phyloP scores from a whole-genome alignment of 257 asterid genomes.

The Ajuga chamaepitys region DNA sequence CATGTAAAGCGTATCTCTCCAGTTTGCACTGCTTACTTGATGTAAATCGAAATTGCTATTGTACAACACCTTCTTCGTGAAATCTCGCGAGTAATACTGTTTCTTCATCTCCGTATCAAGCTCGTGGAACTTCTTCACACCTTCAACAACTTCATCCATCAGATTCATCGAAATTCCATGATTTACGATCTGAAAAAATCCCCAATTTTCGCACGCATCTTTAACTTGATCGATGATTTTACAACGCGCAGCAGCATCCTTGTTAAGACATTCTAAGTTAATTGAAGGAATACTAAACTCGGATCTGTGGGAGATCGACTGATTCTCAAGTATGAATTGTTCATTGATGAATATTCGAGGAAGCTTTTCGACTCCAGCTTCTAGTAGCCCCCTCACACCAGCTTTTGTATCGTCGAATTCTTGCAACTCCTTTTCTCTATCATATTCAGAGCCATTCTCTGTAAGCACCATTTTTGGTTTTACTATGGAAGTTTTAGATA shows the following conservation, averaged over 20 bases:
- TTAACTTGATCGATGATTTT: background rate
- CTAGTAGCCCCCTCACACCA: slow-evolving; percentile 21
- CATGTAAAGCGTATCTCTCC: slow-evolving; percentile 34
- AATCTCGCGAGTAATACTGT: slow-evolving; percentile 15
- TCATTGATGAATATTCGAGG: slow-evolving; percentile 19
- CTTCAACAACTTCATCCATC: slow-evolving; percentile 14
- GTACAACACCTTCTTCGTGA: slow-evolving; percentile 16
- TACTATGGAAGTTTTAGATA: no score
- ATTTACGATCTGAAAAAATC: slow-evolving; percentile 18
- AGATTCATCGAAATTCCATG: slow-evolving; percentile 16
- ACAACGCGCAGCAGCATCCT: background rate
- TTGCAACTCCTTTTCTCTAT: background rate
- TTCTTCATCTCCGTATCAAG: slow-evolving; percentile 28
- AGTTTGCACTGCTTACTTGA: slow-evolving; percentile 10
- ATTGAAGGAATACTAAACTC: slow-evolving; percentile 9
- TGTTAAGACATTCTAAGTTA: background rate
- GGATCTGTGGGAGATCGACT: background rate
- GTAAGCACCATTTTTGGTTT: background rate
- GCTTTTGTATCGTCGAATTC: slow-evolving; percentile 7
- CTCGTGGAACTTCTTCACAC: slow-evolving; percentile 19
- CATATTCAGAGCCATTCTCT: background rate
- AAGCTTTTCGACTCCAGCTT: slow-evolving; percentile 2
- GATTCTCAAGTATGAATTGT: background rate
- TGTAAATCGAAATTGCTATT: slow-evolving; percentile 29
- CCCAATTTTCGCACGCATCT: slow-evolving; percentile 7